phyloP scores from a whole-genome alignment of 75 land plant genomes.

The Pseudotsuga menziesii region DNA sequence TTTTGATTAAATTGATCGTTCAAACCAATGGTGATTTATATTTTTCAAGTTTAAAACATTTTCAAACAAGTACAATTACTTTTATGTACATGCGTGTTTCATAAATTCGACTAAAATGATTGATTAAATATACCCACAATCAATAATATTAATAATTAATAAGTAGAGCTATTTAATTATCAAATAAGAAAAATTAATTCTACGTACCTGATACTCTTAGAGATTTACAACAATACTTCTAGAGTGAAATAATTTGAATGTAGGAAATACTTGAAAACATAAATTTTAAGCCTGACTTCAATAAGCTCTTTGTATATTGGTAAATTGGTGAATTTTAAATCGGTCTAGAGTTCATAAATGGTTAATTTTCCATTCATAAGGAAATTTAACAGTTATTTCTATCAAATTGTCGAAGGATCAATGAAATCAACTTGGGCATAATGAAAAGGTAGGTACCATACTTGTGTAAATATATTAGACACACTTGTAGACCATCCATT shows the following conservation, averaged over 20 bases:
- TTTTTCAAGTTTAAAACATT: too few relatives aligned
- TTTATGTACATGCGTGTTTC: too few relatives aligned
- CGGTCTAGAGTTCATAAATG: slow-evolving; percentile 53
- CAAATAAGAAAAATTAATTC: too few relatives aligned
- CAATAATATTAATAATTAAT: too few relatives aligned
- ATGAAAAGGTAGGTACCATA: neutral
- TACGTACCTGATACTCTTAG: too few relatives aligned
- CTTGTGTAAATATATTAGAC: neutral
- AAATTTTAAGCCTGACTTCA: slow-evolving; percentile 58
- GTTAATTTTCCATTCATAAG: slow-evolving; percentile 25
- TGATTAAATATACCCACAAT: too few relatives aligned
- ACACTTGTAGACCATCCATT: slow-evolving; percentile 73
- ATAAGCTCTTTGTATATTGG: slow-evolving; percentile 68
- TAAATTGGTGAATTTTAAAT: slow-evolving; percentile 55
- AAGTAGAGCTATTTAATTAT: too few relatives aligned
- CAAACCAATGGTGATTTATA: too few relatives aligned
- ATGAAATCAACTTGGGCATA: neutral
- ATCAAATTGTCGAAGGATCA: neutral
- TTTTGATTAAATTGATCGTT: too few relatives aligned
- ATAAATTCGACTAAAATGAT: too few relatives aligned
- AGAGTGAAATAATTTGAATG: too few relatives aligned
- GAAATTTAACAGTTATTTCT: neutral
- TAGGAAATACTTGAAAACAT: slow-evolving; percentile 67
- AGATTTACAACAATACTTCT: neutral
- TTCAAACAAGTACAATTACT: too few relatives aligned